Evolutionary conservation across 1,139 yeast species (phyloP), one percentile per base, ranked within the genome.

Genomic region (Trichomonascaceae sp.): DNA sequence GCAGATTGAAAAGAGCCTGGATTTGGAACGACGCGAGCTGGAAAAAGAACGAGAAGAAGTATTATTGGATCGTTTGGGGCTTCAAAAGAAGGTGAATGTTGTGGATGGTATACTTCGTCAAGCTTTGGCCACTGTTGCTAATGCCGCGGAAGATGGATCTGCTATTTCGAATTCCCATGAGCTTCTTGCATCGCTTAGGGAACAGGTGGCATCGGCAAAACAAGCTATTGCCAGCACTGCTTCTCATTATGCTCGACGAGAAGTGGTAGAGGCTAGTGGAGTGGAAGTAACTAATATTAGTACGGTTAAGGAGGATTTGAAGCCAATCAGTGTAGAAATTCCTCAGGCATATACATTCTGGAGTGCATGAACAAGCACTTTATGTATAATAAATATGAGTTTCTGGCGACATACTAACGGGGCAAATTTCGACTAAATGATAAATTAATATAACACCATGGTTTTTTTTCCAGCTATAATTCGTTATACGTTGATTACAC

Each of bases 291-390:
- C 52, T 2, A 49, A 49, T 41, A 55, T 47, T 18, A 51, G 55
- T 38, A 56, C 57, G 15, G 58, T 41, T n/a, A 53, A 52, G 32
- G 61, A 55, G 38, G 57, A 55, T 9, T 65, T 80, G 49, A 83
- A 84, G 65, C 96, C 96, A 8, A 76, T 87, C 50, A 87, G 96
- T 47, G 75, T 85, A 55, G 89, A 85, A 60, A 76, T 87, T 12
- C 96, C 96, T 3, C 91, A 85, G 67, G 73, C 84, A 43, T 89
- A 87, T 70, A 85, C 89, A 66, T 86, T 86, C 59, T 89, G 96
- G 96, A 87, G 86, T 48, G 83, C 80, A 45, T 79, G 59, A 62
- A 24, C 39, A 6, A 45, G 18, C 18, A 27, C 22, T 15, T 47
- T 39, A 36, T 38, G 36, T 47, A 39, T 47, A 24, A 30, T 18